phyloP scores from a whole-genome alignment of 768 basidiomycete species.

The Suillus sp. region DNA sequence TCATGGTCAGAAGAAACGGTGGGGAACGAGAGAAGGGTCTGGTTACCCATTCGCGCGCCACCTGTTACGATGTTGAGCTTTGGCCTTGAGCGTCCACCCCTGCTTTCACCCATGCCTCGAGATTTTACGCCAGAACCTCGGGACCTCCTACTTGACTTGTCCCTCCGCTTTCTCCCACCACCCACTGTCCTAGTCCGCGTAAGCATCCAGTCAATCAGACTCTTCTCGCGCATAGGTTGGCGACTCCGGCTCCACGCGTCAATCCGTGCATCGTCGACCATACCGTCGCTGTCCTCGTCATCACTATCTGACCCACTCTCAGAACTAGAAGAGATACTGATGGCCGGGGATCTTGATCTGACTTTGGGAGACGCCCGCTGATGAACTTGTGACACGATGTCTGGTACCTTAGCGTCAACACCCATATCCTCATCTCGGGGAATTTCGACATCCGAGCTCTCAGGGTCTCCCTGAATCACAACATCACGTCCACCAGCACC shows the following conservation, averaged over 20 bases:
- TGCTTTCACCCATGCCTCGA: slow-evolving; percentile 12
- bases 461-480: slow-evolving; percentile 62
- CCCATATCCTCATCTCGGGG: slow-evolving; percentile 12
- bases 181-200: slow-evolving; percentile 38
- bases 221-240: slow-evolving; percentile 39
- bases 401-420: slow-evolving; percentile 9
- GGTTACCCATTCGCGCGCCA: slow-evolving; percentile 40
- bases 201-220: slow-evolving; percentile 73
- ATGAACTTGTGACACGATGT: slow-evolving; percentile 18
- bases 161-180: slow-evolving; percentile 20
- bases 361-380: slow-evolving; percentile 8
- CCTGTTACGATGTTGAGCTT: slow-evolving; percentile 41
- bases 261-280: slow-evolving; percentile 34
- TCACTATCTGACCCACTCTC: slow-evolving; percentile 26
- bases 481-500: slow-evolving; percentile 34
- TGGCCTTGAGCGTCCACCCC: slow-evolving; percentile 18
- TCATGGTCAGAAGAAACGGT: slow-evolving; percentile 17
- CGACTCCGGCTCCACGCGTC: slow-evolving; percentile 28
- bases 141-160: slow-evolving; percentile 16
- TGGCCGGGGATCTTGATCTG: slow-evolving; percentile 1
- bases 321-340: slow-evolving; percentile 14
- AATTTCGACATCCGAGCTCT: slow-evolving; percentile 51
- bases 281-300: slow-evolving; percentile 35
- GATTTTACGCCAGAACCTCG: slow-evolving; percentile 16
- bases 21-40: slow-evolving; percentile 42